A percentile compares a stretch with the other conserved stretches of the same genome.
Conservation (phyloP, 2,329 filamentous ascomycete species). For the Fusarium nanum region DNA sequence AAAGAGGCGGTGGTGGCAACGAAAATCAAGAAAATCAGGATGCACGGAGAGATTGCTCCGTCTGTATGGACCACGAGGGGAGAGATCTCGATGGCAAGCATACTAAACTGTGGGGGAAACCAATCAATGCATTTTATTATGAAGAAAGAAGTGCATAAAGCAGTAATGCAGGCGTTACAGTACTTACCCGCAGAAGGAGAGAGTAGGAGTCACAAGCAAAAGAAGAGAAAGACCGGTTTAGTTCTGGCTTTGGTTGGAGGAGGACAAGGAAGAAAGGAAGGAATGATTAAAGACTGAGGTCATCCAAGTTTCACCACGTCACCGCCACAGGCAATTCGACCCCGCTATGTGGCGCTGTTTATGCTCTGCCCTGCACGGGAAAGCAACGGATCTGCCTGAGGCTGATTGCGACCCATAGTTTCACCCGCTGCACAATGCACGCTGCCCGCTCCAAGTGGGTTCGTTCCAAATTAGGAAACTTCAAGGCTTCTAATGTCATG, state of each 20-base stretch:
- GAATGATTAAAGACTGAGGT: slow-evolving; percentile 6
- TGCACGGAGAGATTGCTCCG: slow-evolving; percentile 35
- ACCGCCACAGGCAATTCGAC: slow-evolving; percentile 27
- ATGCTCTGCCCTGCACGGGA: not conserved
- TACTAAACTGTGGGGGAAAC: not conserved
- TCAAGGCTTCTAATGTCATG: not conserved
- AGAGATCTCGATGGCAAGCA: slow-evolving; percentile 37
- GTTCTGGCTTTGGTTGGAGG: not conserved
- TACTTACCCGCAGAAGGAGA: slow-evolving; percentile 1
- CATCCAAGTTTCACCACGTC: slow-evolving; percentile 21
- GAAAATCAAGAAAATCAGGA: slow-evolving; percentile 18
- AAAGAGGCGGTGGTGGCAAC: slow-evolving; percentile 18
- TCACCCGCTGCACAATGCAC: not conserved
- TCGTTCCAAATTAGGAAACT: slow-evolving; percentile 1
- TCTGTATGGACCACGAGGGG: slow-evolving; percentile 20
- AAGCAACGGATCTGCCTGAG: slow-evolving; percentile 1
- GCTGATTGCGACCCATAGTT: not conserved
- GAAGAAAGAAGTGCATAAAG: not conserved
- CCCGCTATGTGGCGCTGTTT: slow-evolving; percentile 34
- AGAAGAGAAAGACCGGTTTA: not conserved
- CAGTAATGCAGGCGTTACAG: slow-evolving; percentile 6
- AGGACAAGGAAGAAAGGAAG: not conserved
- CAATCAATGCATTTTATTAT: slow-evolving; percentile 6
- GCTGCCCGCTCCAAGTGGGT: slow-evolving; percentile 9
- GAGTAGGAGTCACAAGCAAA: not conserved